A percentile compares a stretch with the other conserved stretches of the same genome.
These are phyloP conservation scores for Komagataea norvegica DNA, from an alignment of 1,139 yeast species.

Conservation along the genomic window DNA sequence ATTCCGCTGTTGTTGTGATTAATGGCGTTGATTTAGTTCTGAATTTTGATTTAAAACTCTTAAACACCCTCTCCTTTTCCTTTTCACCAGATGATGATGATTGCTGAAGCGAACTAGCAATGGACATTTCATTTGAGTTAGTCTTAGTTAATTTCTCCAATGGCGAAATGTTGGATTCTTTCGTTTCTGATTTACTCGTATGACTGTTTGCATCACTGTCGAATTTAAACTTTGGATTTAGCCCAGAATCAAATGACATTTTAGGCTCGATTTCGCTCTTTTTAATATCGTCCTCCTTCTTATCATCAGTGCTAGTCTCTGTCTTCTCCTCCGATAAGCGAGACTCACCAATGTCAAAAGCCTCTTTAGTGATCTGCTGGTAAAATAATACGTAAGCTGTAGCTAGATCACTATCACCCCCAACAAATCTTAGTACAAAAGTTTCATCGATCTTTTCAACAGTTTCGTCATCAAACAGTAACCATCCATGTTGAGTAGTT, in stretches of 20 bases:
- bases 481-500: conserved; percentile 78
- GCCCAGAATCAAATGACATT: conserved; percentile 1
- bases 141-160: conserved; percentile 15
- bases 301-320: neutral
- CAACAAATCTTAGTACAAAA: conserved; percentile 82
- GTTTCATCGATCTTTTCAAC: conserved; percentile 84
- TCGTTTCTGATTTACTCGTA: neutral
- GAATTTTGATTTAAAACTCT: conserved; percentile 5
- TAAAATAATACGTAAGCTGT: conserved; percentile 90
- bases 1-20: neutral
- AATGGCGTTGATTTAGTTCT: neutral
- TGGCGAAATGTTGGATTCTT: conserved; percentile 14
- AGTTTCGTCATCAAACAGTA: conserved; percentile 90
- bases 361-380: conserved; percentile 37
- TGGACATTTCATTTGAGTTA: conserved; percentile 12
- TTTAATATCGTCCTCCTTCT: neutral
- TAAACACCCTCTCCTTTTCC: neutral
- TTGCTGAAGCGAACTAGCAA: conserved; percentile 13
- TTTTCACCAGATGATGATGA: conserved; percentile 16
- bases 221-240: conserved; percentile 7
- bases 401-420: conserved; percentile 84
- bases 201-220: neutral
- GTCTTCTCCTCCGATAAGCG: too few relatives aligned
- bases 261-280: neutral
- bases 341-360: too few relatives aligned